Evolutionary conservation across 2,329 filamentous ascomycete genomes (phyloP), one percentile per base, ranked within the genome.

Genomic region (Didymella arachidicola): DNA sequence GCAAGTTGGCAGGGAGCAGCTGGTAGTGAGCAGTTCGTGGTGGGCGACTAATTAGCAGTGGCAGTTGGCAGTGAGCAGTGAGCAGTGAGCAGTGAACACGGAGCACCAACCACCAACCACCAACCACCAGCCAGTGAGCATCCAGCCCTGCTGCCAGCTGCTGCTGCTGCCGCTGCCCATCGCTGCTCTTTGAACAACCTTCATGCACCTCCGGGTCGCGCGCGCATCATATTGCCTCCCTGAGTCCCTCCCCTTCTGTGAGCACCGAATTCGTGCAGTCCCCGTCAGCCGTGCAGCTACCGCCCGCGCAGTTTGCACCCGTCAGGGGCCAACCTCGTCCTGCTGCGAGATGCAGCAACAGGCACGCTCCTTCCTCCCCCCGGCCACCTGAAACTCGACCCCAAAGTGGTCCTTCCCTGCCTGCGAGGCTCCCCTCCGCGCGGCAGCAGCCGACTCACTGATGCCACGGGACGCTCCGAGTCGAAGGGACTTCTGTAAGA

Each of bases 341-440:
- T 56, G 53, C 53, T 55, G 46, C 53, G 46, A 41, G 41, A 41
- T 32, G 41, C 45, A 51, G 12, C 47, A 41, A 41, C 53, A 39
- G 46, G 46, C 46, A 42, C 54, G 19, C 46, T 50, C 16, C 42
- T 25, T n/a, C 41, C 26, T 30, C 41, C n/a, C 34, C 46, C 36
- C 44, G 34, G 19, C 36, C 53, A n/a, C 22, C 53, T 49, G 45
- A 56, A 49, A 56, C 53, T 56, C 45, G 39, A 49, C 45, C 45
- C 44, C 53, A 44, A 22, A 45, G 16, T 19, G 54, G 47, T 25
- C 47, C n/a, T 41, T 34, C 27, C 47, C n/a, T 46, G 42, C 27
- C 34, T 18, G 30, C 19, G 34, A 47, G 25, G 19, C 19, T 47
- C 34, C n/a, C 36, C 53, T 57, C 53, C 53, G 43, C 34, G 22